Conservation (phyloP, 2,329 filamentous ascomycete species). For the Catunica adiposa region DNA sequence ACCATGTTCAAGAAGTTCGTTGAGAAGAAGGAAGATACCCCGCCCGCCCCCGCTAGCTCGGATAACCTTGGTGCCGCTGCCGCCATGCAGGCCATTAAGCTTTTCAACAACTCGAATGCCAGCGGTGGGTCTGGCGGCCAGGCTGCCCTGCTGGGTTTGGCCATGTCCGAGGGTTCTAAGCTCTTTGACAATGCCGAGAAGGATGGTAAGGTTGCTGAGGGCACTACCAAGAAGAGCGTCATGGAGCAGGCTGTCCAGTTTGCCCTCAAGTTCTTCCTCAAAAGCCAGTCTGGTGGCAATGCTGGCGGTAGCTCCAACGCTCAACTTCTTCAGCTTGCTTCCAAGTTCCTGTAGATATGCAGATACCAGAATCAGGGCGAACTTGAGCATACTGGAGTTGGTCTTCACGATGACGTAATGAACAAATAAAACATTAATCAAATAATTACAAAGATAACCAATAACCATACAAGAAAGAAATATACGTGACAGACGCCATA, state of each 20-base stretch:
- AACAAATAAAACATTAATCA: not conserved
- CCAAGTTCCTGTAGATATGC: conserved; percentile 28
- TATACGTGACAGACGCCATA: too few species aligned
- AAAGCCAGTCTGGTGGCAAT: conserved; percentile 32
- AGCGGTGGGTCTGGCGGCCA: conserved; percentile 26
- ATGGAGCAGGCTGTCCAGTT: conserved; percentile 67
- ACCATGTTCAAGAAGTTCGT: conserved; percentile 64
- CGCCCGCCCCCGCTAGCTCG: conserved; percentile 30
- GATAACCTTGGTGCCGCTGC: conserved; percentile 51
- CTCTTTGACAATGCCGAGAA: conserved; percentile 43
- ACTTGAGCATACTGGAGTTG: too few species aligned
- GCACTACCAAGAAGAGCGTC: conserved; percentile 63
- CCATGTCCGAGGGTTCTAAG: conserved; percentile 77
- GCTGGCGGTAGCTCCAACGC: conserved; percentile 28
- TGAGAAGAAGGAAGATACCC: conserved; percentile 31
- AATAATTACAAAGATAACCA: not conserved
- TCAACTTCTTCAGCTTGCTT: conserved; percentile 29
- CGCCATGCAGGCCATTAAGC: conserved; percentile 66
- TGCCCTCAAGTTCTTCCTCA: conserved; percentile 83
- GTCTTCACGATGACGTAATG: not conserved
- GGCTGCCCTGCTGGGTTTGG: conserved; percentile 67
- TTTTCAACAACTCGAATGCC: conserved; percentile 42
- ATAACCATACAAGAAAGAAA: too few species aligned
- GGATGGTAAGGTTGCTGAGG: conserved; percentile 35
- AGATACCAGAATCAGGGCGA: too few species aligned